Evolutionary conservation across 306 rosid species (phyloP), one percentile per base, ranked within the genome.

Genomic region (Dalbergia cochinchinensis): DNA sequence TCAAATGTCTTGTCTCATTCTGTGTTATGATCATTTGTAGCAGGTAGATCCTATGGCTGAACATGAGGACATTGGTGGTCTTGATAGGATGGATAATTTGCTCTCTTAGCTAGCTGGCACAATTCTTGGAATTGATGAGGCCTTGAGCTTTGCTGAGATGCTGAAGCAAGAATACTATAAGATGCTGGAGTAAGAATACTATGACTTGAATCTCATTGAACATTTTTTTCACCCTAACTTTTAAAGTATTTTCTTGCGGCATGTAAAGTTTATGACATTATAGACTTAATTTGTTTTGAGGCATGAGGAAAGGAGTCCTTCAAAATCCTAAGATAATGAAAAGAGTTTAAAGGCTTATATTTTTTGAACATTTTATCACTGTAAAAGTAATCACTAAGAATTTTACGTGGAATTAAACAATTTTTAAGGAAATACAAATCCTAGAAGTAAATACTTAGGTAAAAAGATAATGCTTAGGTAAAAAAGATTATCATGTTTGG

Each of bases 131-230:
- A 96, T 96, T 79, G 98, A 96, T 18, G 99, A 96, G 87, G 99
- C 99, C 10, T 93, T 96, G 99, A 96, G 99, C 85, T 96, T 96
- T 86, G 97, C 98, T 34, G 98, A 93, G 92, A 96, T 96, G 99
- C 86, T 96, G 73, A 96, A 93, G 99, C 93, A 84, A 89, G 91
- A 7, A 59, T 54, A n/a, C 61, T 34, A 10, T 51, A n/a, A 93
- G 92, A 96, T 96, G 99, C 86, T 96, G 73, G 93, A 93, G 99
- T 96, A 84, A 89, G 91, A 7, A 59, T 54, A n/a, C 61, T 34
- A 10, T 51, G 45, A 35, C 69, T 6, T 79, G 22, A 39, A 48
- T 47, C 78, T 62, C 64, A 39, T 55, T 74, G 5, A 60, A 68
- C n/a, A 3, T 57, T 8, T 61, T 7, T 31, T 16, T 78, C 44